Evolutionary conservation across 768 basidiomycete genomes (phyloP).

Genomic region (Termitomyces sp.): DNA sequence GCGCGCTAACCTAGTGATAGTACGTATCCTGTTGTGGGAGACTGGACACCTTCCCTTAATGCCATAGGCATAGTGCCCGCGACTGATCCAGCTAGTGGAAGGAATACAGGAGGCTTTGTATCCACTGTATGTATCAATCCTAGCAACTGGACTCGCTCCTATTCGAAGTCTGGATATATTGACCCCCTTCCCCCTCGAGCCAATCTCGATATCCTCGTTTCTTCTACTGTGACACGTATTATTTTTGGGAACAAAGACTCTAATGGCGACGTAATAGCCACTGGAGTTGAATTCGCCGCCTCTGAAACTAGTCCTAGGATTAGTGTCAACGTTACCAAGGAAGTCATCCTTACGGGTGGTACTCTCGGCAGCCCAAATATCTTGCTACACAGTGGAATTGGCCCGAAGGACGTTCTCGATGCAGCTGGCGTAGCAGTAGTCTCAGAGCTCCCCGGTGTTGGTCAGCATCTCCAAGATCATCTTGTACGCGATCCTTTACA

Average conservation of each 20-base stretch:
- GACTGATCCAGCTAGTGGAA: constrained; percentile 43
- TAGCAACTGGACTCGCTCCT: constrained; percentile 57
- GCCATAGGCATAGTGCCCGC: constrained; percentile 38
- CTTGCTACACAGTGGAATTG: constrained; percentile 56
- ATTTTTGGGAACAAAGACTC: constrained; percentile 30
- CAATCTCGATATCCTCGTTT: constrained; percentile 62
- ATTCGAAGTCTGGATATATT: constrained; percentile 54
- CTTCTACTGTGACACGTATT: constrained; percentile 56
- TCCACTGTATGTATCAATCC: constrained; percentile 61
- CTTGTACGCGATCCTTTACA: constrained; percentile 21
- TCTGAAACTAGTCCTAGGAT: constrained; percentile 12
- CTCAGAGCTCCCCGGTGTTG: constrained; percentile 55
- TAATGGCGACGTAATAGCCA: constrained; percentile 42
- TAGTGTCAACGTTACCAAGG: constrained; percentile 30
- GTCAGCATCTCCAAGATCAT: constrained; percentile 56
- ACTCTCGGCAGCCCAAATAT: constrained; percentile 52
- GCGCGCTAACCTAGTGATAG: constrained; percentile 26
- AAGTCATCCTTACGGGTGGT: constrained; percentile 47
- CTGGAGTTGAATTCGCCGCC: constrained; percentile 46
- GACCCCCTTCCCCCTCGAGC: constrained; percentile 59
- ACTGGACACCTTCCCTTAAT: constrained; percentile 54
- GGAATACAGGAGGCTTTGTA: constrained; percentile 49
- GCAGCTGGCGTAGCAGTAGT: constrained; percentile 42
- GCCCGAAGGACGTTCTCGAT: constrained; percentile 48
- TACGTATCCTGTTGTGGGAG: constrained; percentile 45